These are phyloP conservation scores for Penicillium sp. DNA, from an alignment of 2,329 filamentous ascomycete species.

Conservation along the genomic window DNA sequence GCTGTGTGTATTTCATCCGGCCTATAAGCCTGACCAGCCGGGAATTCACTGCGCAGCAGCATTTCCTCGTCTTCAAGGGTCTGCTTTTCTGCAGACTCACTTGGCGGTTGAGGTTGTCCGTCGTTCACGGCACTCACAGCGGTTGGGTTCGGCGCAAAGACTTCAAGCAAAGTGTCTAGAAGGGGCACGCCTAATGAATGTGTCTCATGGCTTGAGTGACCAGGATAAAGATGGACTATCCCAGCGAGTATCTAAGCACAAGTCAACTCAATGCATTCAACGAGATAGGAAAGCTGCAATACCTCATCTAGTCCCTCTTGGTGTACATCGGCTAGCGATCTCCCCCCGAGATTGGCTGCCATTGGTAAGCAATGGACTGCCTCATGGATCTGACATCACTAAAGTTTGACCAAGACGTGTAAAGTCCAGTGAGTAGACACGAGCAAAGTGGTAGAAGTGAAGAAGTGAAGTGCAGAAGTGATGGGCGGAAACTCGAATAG, in stretches of 20 bases:
- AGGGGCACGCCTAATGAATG: conserved; percentile 43
- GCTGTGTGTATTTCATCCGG: neutral
- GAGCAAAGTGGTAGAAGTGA: neutral
- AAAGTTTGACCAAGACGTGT: neutral
- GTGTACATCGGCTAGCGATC: conserved; percentile 51
- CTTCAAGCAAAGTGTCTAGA: conserved; percentile 45
- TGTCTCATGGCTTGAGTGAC: conserved; percentile 6
- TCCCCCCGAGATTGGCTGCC: conserved; percentile 48
- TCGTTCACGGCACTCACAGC: neutral
- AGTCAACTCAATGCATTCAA: neutral
- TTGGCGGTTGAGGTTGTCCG: neutral
- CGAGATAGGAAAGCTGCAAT: conserved; percentile 1
- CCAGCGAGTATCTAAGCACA: conserved; percentile 27
- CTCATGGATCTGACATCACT: conserved; percentile 44
- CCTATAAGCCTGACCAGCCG: neutral
- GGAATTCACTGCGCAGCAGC: conserved; percentile 7
- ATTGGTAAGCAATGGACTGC: conserved; percentile 37
- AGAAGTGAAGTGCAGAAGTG: neutral
- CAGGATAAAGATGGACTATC: conserved; percentile 26
- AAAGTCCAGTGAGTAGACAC: neutral
- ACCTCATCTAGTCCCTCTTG: conserved; percentile 53
- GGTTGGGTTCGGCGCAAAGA: conserved; percentile 29
- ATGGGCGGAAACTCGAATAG: neutral
- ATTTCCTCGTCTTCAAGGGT: conserved; percentile 14
- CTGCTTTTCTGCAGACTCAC: neutral